Evolutionary conservation across 805 yeast species (phyloP).

Genomic region (Komagataella populi): DNA sequence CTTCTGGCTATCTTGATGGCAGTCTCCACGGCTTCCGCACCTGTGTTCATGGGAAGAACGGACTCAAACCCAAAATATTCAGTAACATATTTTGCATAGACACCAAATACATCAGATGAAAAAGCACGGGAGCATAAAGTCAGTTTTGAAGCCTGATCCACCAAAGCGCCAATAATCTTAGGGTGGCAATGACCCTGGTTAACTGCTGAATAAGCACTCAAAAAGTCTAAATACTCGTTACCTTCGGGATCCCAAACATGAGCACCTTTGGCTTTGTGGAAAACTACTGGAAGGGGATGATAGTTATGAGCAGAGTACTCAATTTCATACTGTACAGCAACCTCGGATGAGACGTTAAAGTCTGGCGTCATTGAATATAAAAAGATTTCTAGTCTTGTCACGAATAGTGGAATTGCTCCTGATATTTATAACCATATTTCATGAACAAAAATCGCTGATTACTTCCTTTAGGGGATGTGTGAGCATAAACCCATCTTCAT

Average conservation of each 20-base stretch:
- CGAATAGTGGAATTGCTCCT: background rate
- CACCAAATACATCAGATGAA: slow-evolving; percentile 78
- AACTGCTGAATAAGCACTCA: slow-evolving; percentile 93
- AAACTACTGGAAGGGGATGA: slow-evolving; percentile 93
- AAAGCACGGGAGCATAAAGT: slow-evolving; percentile 90
- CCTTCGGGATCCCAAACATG: slow-evolving; percentile 99
- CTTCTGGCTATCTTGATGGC: slow-evolving; percentile 89
- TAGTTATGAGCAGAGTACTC: slow-evolving; percentile 92
- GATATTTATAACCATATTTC: background rate
- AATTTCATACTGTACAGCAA: slow-evolving; percentile 57
- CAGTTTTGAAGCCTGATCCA: slow-evolving; percentile 74
- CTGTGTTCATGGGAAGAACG: slow-evolving; percentile 97
- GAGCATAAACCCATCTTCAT: background rate
- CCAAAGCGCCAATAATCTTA: slow-evolving; percentile 68
- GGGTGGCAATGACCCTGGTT: slow-evolving; percentile 99
- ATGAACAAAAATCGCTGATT: background rate
- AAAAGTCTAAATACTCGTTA: slow-evolving; percentile 80
- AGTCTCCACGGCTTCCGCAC: slow-evolving; percentile 97
- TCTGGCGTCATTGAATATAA: slow-evolving; percentile 12
- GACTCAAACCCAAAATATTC: slow-evolving; percentile 83
- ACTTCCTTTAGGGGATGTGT: background rate
- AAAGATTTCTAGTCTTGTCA: background rate
- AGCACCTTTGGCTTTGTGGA: slow-evolving; percentile 77
- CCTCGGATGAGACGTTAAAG: slow-evolving; percentile 42
- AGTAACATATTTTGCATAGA: slow-evolving; percentile 76